Base-by-base conservation (phyloP, 257 asterid genomes). In the Fraxinus excelsior region DNA sequence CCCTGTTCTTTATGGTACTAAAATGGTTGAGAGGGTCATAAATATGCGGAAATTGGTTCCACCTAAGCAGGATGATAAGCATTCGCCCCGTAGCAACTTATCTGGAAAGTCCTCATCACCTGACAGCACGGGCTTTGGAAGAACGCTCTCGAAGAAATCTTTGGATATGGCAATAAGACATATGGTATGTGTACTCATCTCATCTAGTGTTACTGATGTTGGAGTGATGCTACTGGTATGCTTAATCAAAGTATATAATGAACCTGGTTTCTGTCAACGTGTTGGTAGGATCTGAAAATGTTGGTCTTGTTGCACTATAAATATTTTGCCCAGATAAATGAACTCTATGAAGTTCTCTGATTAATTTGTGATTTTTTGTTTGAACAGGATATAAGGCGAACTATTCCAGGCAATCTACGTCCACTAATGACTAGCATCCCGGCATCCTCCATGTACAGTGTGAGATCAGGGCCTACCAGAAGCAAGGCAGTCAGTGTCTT, bases 91-190 rank as follows among this genome's bases (percentile, higher is more conserved):
- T 70, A 88, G 98, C 81, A 93, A 89, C 85, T 86, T 91, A 82
- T 94, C 97, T 34, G 97, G 91, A n/a, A 94, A 94, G 84, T 88
- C 97, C 67, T 87, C 94, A 10, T 93, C 98, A 19, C 98, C 98
- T 18, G 99, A 93, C 79, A 90, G 97, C 86, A 79, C 90, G 19
- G 99, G 98, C 21, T 93, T 96, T 74, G 98, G 99, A 73, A 90
- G 99, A 87, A 90, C 92, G 38, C 93, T 96, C 29, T 96, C 99
- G 7, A 93, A 93, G 92, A 96, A 93, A 83, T 96, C 99, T 42
- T 83, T 96, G 77, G 99, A 96, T 82, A 96, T 96, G 99, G 99
- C 99, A 69, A 96, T 96, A 69, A 84, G 99, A 75, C 98, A 96
- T 75, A 96, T 96, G 99, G 99, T 96, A 90, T 82, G 87, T 78